These are phyloP conservation scores for Fusarium redolens DNA, from an alignment of 2,329 filamentous ascomycete species.

Conservation along the genomic window DNA sequence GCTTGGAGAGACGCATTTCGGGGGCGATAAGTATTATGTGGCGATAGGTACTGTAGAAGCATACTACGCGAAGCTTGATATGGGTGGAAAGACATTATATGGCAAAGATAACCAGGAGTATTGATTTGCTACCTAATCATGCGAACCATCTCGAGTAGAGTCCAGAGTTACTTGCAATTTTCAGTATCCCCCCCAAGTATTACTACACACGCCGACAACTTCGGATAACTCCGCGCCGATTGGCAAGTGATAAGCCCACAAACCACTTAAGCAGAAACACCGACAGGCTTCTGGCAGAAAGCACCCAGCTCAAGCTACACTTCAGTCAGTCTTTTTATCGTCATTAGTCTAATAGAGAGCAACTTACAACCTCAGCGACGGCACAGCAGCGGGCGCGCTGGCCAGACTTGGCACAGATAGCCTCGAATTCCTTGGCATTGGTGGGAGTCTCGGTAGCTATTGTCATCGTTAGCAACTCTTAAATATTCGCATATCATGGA, in stretches of 20 bases:
- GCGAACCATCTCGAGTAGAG: not conserved
- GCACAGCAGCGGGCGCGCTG: not conserved
- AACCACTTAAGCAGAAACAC: not conserved
- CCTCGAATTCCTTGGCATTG: not conserved
- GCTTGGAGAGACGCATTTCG: no score
- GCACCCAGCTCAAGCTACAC: not conserved
- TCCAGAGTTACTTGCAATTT: not conserved
- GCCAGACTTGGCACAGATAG: not conserved
- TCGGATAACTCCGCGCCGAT: fast-evolving
- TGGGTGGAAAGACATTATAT: fast-evolving
- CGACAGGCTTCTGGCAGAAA: not conserved
- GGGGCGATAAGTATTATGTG: no score
- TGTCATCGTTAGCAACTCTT: fast-evolving
- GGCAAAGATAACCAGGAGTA: not conserved
- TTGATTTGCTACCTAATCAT: not conserved
- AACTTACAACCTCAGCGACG: not conserved
- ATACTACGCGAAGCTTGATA: not conserved
- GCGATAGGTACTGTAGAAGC: no score
- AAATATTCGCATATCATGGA: fast-evolving
- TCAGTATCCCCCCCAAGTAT: not conserved
- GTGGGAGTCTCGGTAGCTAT: not conserved
- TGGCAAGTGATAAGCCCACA: fast-evolving
- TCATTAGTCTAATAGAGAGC: fast-evolving
- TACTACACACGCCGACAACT: not conserved
- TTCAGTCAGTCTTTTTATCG: not conserved